phyloP scores from a whole-genome alignment of 2,329 filamentous ascomycete species.

The Aspergillus fumigatus region DNA sequence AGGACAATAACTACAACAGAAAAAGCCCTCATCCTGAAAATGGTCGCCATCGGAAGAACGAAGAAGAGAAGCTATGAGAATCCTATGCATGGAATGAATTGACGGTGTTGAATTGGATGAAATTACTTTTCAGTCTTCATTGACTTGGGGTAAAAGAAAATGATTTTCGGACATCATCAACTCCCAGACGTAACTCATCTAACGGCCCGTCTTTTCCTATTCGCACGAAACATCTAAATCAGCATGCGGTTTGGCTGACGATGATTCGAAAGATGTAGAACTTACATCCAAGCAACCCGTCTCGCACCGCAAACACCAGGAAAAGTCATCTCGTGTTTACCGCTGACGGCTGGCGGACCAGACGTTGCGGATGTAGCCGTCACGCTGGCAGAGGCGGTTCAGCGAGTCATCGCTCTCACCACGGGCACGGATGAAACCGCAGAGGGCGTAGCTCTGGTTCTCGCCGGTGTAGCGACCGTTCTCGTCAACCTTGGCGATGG shows the following conservation, averaged over 20 bases:
- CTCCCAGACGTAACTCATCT: neutral
- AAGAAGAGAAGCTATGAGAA: neutral
- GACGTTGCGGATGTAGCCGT: constrained; percentile 95
- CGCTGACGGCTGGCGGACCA: constrained; percentile 70
- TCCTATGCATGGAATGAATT: constrained; percentile 4
- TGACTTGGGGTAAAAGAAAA: neutral
- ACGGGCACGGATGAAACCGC: constrained; percentile 95
- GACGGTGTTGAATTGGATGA: neutral
- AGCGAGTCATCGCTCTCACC: constrained; percentile 96
- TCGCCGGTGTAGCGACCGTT: constrained; percentile 95
- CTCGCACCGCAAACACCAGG: constrained; percentile 10
- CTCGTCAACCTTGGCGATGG: constrained; percentile 97
- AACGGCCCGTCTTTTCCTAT: constrained; percentile 6
- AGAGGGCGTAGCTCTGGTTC: constrained; percentile 95
- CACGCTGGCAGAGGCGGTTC: constrained; percentile 92
- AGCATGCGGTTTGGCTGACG: neutral
- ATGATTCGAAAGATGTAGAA: neutral
- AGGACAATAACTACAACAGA: neutral
- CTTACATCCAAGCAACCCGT: constrained; percentile 28
- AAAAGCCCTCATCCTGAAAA: neutral
- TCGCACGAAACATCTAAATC: constrained; percentile 9
- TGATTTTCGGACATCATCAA: neutral
- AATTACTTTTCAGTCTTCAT: constrained; percentile 4
- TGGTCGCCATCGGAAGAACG: neutral
- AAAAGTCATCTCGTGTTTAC: constrained; percentile 28